Base-by-base conservation (phyloP, 371 early-diverging fungal genomes). In the Dinochytrium kinnereticum region DNA sequence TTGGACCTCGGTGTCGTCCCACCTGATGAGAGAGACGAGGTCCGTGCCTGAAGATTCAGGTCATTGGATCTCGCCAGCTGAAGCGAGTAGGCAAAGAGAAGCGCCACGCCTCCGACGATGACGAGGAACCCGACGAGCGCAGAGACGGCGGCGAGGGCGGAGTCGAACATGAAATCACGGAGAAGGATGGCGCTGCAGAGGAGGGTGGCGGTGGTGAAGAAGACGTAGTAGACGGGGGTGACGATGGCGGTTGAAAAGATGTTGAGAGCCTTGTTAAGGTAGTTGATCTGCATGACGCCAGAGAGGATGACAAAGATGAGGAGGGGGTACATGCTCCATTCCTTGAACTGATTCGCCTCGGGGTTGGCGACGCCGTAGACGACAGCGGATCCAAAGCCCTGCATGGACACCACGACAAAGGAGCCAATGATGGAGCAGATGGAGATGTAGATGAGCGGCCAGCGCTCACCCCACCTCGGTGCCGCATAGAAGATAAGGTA, bases 371-470 rank as follows among this genome's bases (percentile, higher is more conserved):
- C 39, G 24, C 74, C 71, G 70, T 81, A 77, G 24, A 83, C 83
- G 19, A 86, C 51, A 19, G 87, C 51, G 21, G 82, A 70, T 13
- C 85, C 86, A 19, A 86, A 71, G 76, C 85, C 85, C 75, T 85
- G 84, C 17, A 78, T 74, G 34, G 76, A 64, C 37, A 81, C 57
- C 36, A 83, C 86, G 5, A 86, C 69, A 67, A 77, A 83, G 0
- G 95, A 92, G 3, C 98, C 97, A 17, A 92, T 91, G 59, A 94
- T 81, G 0, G 96, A 94, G 78, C 95, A 94, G 77, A 95, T 95
- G 24, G 94, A 87, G 55, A 96, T 85, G 73, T 96, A 95, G 33
- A 96, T 92, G 17, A 96, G 77, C 0, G 94, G 94, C 38, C 89
- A 90, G 34, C 81, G 81, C 66, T 77, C 50, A 31, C 84, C 83